phyloP scores from a whole-genome alignment of 139 green algal species.

The Tetraselmis chui region DNA sequence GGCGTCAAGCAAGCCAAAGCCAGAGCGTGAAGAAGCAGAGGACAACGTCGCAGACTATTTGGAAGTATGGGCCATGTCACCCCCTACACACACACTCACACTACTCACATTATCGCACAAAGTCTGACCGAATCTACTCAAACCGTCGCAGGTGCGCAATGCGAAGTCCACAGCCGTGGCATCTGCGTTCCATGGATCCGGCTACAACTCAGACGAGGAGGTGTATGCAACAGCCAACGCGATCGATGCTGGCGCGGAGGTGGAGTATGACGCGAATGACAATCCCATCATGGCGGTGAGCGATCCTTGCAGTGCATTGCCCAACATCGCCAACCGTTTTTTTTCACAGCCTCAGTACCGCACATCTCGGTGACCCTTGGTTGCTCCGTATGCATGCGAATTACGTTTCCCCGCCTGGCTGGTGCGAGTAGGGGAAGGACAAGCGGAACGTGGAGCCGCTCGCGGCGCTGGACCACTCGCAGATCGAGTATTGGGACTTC shows the following conservation, averaged over 20 bases:
- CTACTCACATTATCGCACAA: too few species aligned
- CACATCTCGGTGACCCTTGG: background rate
- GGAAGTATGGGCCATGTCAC: conserved; percentile 23
- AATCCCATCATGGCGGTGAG: conserved; percentile 27
- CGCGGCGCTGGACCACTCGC: conserved; percentile 49
- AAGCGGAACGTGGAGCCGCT: conserved; percentile 45
- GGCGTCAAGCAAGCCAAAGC: background rate
- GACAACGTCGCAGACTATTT: conserved; percentile 49
- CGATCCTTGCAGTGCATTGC: background rate
- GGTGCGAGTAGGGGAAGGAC: background rate
- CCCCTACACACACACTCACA: too few species aligned
- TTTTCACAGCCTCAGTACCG: conserved; percentile 5
- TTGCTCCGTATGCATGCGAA: background rate
- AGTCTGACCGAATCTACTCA: too few species aligned
- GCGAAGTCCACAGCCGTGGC: background rate
- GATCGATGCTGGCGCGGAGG: conserved; percentile 17
- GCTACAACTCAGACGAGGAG: conserved; percentile 65
- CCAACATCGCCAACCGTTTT: background rate
- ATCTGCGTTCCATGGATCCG: background rate
- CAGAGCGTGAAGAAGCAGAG: conserved; percentile 32
- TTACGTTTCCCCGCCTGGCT: too few species aligned
- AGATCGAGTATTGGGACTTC: conserved; percentile 67
- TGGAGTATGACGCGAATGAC: conserved; percentile 34
- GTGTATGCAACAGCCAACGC: conserved; percentile 61
- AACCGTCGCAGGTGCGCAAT: background rate